These are phyloP conservation scores for Aquilaria sinensis DNA, from an alignment of 345 rosid genomes.

Conservation along the genomic window DNA sequence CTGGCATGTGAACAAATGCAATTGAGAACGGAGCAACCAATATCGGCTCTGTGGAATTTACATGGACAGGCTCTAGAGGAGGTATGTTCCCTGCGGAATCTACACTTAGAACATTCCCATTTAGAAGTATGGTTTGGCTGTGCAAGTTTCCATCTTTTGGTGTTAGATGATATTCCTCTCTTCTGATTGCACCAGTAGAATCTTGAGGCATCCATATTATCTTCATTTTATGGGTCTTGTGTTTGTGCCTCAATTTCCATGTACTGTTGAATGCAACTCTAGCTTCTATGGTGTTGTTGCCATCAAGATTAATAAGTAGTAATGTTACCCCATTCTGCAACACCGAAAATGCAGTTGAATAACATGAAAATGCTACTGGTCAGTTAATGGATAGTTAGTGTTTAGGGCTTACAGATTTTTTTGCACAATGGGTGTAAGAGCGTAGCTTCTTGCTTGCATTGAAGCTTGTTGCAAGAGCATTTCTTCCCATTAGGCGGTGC, in stretches of 20 bases:
- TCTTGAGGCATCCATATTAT: slow-evolving; percentile 17
- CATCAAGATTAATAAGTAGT: slow-evolving; percentile 71
- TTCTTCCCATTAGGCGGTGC: slow-evolving; percentile 82
- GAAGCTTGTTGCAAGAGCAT: slow-evolving; percentile 55
- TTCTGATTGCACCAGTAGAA: slow-evolving; percentile 17
- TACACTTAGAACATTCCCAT: slow-evolving; percentile 59
- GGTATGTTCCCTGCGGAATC: slow-evolving; percentile 62
- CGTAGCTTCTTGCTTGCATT: slow-evolving; percentile 61
- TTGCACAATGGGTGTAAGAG: slow-evolving; percentile 78
- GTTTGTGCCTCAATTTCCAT: slow-evolving; percentile 19
- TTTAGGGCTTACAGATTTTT: slow-evolving; percentile 48
- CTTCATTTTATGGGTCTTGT: slow-evolving; percentile 17
- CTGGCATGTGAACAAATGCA: slow-evolving; percentile 62
- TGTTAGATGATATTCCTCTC: slow-evolving; percentile 89
- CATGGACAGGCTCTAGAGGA: slow-evolving; percentile 39
- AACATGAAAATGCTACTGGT: background rate
- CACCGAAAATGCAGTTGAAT: slow-evolving; percentile 9
- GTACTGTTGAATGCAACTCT: slow-evolving; percentile 33
- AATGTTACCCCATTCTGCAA: slow-evolving; percentile 71
- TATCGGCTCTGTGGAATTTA: slow-evolving; percentile 46
- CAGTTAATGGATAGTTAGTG: background rate
- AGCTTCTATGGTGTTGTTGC: slow-evolving; percentile 41
- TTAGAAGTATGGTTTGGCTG: slow-evolving; percentile 77
- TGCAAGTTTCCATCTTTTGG: slow-evolving; percentile 77
- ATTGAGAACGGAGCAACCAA: slow-evolving; percentile 59